A percentile compares a stretch with the other conserved stretches of the same genome.
phyloP scores from a whole-genome alignment of 768 basidiomycete genomes.

The Panus rudis region DNA sequence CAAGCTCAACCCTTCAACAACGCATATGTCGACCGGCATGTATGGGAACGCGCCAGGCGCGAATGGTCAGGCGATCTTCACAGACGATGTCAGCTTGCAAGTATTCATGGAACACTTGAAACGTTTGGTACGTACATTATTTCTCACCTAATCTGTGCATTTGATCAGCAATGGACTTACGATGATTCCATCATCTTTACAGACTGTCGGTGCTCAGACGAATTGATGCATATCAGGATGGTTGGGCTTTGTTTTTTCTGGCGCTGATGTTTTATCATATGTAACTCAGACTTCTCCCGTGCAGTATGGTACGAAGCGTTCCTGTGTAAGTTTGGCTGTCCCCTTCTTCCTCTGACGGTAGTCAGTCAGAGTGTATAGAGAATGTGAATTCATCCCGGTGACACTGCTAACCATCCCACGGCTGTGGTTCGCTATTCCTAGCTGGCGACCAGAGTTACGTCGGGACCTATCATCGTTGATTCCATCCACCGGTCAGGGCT shows the following conservation, averaged over 20 bases:
- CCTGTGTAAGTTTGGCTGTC: neutral
- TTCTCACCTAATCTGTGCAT: neutral
- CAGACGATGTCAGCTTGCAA: slow-evolving; percentile 96
- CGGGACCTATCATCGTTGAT: no score
- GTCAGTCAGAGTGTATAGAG: no score
- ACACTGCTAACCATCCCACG: neutral
- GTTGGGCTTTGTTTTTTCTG: neutral
- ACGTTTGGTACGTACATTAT: slow-evolving; percentile 56
- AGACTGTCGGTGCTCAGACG: slow-evolving; percentile 68
- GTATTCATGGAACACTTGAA: slow-evolving; percentile 98
- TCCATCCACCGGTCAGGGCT: no score
- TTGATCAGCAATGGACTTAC: neutral
- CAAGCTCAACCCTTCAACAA: slow-evolving; percentile 96
- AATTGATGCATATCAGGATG: slow-evolving; percentile 28
- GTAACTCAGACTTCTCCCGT: neutral
- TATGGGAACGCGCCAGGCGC: slow-evolving; percentile 72
- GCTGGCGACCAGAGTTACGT: no score
- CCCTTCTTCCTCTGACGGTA: neutral
- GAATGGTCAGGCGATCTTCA: slow-evolving; percentile 90
- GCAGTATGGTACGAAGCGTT: neutral
- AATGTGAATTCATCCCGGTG: neutral
- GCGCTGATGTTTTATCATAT: neutral
- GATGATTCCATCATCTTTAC: slow-evolving; percentile 3
- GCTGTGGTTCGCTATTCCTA: no score
- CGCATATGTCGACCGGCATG: slow-evolving; percentile 90